These are phyloP conservation scores for Chimonanthus salicifolius DNA, from an alignment of 164 flowering plant species.

Conservation along the genomic window DNA sequence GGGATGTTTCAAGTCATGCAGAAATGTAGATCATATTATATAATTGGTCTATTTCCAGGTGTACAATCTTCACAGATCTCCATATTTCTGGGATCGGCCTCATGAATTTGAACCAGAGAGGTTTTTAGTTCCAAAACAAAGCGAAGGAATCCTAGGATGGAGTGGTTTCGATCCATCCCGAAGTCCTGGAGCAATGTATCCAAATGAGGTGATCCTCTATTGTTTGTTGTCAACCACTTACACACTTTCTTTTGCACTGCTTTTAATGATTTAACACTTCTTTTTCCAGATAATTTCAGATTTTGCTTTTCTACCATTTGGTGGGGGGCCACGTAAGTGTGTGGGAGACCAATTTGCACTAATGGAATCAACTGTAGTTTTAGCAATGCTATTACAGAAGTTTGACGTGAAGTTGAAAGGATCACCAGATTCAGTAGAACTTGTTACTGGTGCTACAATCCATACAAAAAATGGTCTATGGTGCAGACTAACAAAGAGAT, in stretches of 20 bases:
- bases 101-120: slow-evolving; percentile 91
- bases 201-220: slow-evolving; percentile 66
- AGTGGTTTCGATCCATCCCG: slow-evolving; percentile 89
- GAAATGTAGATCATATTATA: not conserved
- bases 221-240: not conserved
- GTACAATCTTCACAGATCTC: slow-evolving; percentile 93
- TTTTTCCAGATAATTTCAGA: slow-evolving; percentile 67
- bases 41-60: slow-evolving; percentile 36
- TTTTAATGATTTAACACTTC: not conserved
- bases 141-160: slow-evolving; percentile 76
- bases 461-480: slow-evolving; percentile 89
- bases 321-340: slow-evolving; percentile 96
- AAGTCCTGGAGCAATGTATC: slow-evolving; percentile 91
- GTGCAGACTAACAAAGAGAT: slow-evolving; percentile 75
- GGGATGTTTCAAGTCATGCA: too few species aligned
- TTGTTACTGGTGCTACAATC: slow-evolving; percentile 93
- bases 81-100: slow-evolving; percentile 83
- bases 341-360: slow-evolving; percentile 98
- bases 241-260: not conserved
- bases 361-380: slow-evolving; percentile 88
- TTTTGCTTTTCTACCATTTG: slow-evolving; percentile 92
- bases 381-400: slow-evolving; percentile 78
- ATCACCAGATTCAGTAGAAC: slow-evolving; percentile 73
- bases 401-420: slow-evolving; percentile 79
- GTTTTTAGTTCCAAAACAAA: slow-evolving; percentile 41